Evolutionary conservation across 305 asterid species (phyloP), one percentile per base, ranked within the genome.

Genomic region (Plantago coronopus): DNA sequence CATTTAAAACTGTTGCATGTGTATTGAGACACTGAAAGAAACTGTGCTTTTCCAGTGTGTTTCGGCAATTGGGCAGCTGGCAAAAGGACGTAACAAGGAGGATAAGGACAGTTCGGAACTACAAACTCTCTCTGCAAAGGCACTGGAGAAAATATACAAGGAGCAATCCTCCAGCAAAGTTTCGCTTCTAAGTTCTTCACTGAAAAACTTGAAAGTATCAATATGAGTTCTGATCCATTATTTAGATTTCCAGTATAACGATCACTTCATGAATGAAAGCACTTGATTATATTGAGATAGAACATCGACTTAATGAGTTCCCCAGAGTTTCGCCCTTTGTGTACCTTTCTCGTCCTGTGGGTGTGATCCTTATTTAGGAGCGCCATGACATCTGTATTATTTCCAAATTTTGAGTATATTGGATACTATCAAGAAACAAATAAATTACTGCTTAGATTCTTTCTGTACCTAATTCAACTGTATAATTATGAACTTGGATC

Each of bases 11-110:
- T 51, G 40, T 17, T 0, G 6, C 37, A 62, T 47, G 7, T 21
- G 17, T 46, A n/a, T 62, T 8, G 25, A 40, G 68, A 54, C 46
- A 59, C 70, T 67, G 38, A 68, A 65, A 37, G 27, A 57, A n/a
- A 42, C 17, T 38, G 10, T 31, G 69, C 25, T 66, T 56, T 11
- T 65, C 46, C 74, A 91, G 98, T 88, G 97, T 67, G 74, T 80
- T 14, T 77, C 86, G 59, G 95, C 91, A 54, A 80, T 91, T 13
- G 86, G 80, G n/a, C 98, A 91, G 69, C 74, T 86, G 75, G 62
- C 88, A 3, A 88, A 83, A 76, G 95, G 95, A 55, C 86, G 97
- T 63, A 88, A 78, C 80, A 84, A 81, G 82, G 98, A 91, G 49
- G 96, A 91, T 57, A 88, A 86, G 69, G 98, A 91, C 34, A 76